phyloP scores from a whole-genome alignment of 129 eudicot genomes.

The Chrysanthemum lavandulifolium region DNA sequence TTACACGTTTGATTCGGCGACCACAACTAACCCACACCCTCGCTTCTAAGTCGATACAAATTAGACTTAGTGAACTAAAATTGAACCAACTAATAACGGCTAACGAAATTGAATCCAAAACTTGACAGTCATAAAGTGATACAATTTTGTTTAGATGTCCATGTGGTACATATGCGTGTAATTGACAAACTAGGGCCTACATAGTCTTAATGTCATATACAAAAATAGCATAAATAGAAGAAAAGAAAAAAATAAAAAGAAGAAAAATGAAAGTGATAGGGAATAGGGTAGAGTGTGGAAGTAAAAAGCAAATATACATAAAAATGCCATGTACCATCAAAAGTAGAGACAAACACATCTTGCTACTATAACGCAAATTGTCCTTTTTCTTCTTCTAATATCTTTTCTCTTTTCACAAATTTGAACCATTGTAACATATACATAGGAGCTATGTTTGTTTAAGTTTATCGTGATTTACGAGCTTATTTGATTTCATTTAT shows the following conservation, averaged over 20 bases:
- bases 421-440: too few species aligned
- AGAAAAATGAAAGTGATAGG: constrained; percentile 13
- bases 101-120: too few species aligned
- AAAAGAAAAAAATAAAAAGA: constrained; percentile 4
- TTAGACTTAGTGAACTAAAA: too few species aligned
- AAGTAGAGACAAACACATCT: constrained; percentile 41
- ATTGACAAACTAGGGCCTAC: constrained; percentile 10
- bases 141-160: not conserved
- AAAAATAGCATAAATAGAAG: constrained; percentile 12
- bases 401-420: too few species aligned
- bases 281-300: constrained; percentile 1
- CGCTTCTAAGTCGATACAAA: too few species aligned
- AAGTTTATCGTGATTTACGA: too few species aligned
- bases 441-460: too few species aligned
- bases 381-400: not conserved
- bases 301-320: not conserved
- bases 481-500: too few species aligned
- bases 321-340: constrained; percentile 34
- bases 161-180: constrained; percentile 1
- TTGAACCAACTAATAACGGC: too few species aligned
- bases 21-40: too few species aligned
- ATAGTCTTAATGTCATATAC: not conserved
- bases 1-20: too few species aligned
- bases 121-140: too few species aligned
- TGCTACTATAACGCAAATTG: constrained; percentile 10